Base-by-base conservation (phyloP, 2,329 filamentous ascomycete genomes). In the Colletotrichum sp. region DNA sequence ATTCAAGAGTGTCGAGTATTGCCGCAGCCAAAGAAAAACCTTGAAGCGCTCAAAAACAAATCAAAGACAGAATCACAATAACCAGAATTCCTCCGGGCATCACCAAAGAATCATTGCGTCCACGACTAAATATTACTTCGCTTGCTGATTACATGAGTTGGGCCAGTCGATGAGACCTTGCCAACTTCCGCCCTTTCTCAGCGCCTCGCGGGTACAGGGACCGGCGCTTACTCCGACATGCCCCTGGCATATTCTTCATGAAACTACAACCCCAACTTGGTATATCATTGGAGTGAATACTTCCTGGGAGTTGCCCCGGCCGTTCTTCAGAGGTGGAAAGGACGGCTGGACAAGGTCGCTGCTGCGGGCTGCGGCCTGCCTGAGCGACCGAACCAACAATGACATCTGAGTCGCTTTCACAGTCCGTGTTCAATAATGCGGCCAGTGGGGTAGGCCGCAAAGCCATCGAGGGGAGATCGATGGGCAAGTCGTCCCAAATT, bases 401-500 rank as follows among this genome's bases (percentile, higher is more conserved):
- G n/a, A 48, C 43, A 48, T 48, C 43, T 0, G 5, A 21, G 10
- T 48, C 2, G 12, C 43, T 7, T 4, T n/a, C 43, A 48, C 2
- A 13, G 1, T 48, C 3, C 38, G 18, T 43, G 38, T 43, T n/a
- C 1, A 5, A 43, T 2, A 2, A n/a, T 12, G 38, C 38, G 8
- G 38, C 43, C n/a, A 48, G 10, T 43, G 18, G 16, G n/a, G 38
- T n/a, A 43, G 38, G 8, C 8, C 16, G 18, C 5, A 18, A 43
- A n/a, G 5, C 16, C 16, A n/a, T 3, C 6, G 18, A 3, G 38
- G 16, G 18, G 5, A 43, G 43, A 48, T 3, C 9, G 5, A 21
- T 7, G 18, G 18, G 0, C 6, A 13, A 9, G n/a, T 12, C 3
- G 2, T 13, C 0, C 3, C 6, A 3, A 52, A 21, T 52, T 21